Evolutionary conservation across 768 basidiomycete genomes (phyloP), one percentile per base, ranked within the genome.

Genomic region (Dendrothele bispora): DNA sequence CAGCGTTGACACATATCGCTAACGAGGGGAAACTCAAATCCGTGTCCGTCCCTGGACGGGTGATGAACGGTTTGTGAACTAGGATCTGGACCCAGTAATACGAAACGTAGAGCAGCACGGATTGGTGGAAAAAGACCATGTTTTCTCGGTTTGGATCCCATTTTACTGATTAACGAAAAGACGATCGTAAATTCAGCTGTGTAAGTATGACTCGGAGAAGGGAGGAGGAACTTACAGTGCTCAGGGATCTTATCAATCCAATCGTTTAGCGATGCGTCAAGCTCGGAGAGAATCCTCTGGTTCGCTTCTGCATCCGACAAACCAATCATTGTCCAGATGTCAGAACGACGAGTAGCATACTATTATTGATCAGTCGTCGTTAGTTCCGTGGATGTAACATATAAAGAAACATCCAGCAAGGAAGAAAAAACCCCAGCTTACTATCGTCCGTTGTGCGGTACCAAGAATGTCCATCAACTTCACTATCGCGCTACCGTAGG

Each of bases 161-260:
- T 32, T 24, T 15, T n/a, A 44, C 43, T 44, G 22, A 18, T 14
- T 10, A 22, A 24, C 17, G 5, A 17, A 24, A 24, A 39, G 20
- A 39, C 17, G 39, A 39, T 22, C 4, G 30, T 41, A 7, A 40
- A 40, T 2, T 6, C 67, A 29, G 30, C 18, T 2, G 11, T 14
- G 34, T 32, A 24, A 24, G 39, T 18, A 14, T 24, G 22, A 18
- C 21, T n/a, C 22, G 14, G 5, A 24, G 22, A 17, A 14, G 24
- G 22, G 12, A n/a, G 17, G 15, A 37, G 11, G 21, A 17, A 29
- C 64, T 61, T 46, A 68, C 64, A 32, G 26, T 67, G 63, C 56
- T 65, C 60, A 3, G 80, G 80, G 3, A 83, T 67, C 5, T 67
- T 58, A 37, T 81, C 75, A 1, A 76, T 66, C 83, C 83, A 83